phyloP scores from a whole-genome alignment of 768 basidiomycete genomes.

The Boletus sensibilis region DNA sequence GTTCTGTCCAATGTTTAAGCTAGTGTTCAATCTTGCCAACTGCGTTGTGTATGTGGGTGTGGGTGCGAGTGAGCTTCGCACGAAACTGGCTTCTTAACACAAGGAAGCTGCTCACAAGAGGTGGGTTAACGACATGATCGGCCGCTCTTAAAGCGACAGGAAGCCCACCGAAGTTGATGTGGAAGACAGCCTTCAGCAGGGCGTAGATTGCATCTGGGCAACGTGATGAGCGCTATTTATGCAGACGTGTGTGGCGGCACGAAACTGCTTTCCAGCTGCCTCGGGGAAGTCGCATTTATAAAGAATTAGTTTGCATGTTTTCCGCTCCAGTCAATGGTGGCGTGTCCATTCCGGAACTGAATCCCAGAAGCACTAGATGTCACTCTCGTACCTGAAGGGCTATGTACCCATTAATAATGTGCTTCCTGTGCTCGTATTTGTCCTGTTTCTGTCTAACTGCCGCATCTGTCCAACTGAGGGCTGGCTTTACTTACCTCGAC shows the following conservation, averaged over 20 bases:
- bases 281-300: neutral
- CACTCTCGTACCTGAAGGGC: neutral
- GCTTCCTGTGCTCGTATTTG: neutral
- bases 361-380: neutral
- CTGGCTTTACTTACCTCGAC: neutral
- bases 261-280: neutral
- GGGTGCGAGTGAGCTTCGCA: neutral
- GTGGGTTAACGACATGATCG: neutral
- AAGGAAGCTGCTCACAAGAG: neutral
- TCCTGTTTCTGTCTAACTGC: neutral
- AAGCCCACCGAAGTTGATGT: neutral
- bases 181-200: neutral
- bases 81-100: neutral
- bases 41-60: neutral
- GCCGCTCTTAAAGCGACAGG: neutral
- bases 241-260: neutral
- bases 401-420: neutral
- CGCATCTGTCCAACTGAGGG: neutral
- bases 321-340: neutral
- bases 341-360: neutral
- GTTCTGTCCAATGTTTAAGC: no score
- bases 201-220: no score
- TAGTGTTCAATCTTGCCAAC: no score
- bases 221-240: neutral
- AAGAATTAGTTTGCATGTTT: neutral